Base-by-base conservation (phyloP, 768 basidiomycete species). In the Tricholoma saponaceum region DNA sequence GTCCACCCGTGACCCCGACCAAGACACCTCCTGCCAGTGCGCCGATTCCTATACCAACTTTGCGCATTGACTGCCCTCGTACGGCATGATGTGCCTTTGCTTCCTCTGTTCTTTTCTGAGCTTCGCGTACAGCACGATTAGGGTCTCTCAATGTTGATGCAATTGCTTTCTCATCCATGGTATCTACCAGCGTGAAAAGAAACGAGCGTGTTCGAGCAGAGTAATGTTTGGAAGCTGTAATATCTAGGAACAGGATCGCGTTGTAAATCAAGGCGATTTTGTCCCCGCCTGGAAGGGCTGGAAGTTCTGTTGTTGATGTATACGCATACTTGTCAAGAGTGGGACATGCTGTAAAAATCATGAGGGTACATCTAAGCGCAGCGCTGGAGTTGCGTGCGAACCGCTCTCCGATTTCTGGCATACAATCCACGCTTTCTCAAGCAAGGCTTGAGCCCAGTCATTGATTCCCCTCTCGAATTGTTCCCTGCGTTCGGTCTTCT, bases 1-100 rank as follows among this genome's bases (percentile, higher is more conserved):
- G 73, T 14, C 83, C 83, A 47, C 83, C 83, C n/a, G 82, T 83
- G 22, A 84, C 73, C 4, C 82, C 83, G 13, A 84, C 67, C 30
- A 84, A 69, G 20, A 83, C 74, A 13, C 83, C 83, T 13, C 82
- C 83, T 3, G 79, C 82, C 13, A 83, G 69, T 23, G 82, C n/a
- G n/a, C n/a, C 82, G 18, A 80, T 62, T 2, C 80, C 80, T 33
- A 83, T 71, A 25, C 82, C 82, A n/a, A 75, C 71, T 56, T 71
- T 72, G 28, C 82, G 73, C 57, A 79, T 62, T 2, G 72, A 69
- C 62, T 70, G 74, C 16, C 75, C 73, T 33, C 68, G 66, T 50
- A 72, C 67, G 3, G 80, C 81, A 58, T 82, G 79, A 14, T 72
- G 64, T 49, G 71, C n/a, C n/a, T n/a, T n/a, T n/a, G n/a, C n/a